A percentile compares a stretch with the other conserved stretches of the same genome.
Conservation (phyloP, 345 rosid species). For the Linum usitatissimum region DNA sequence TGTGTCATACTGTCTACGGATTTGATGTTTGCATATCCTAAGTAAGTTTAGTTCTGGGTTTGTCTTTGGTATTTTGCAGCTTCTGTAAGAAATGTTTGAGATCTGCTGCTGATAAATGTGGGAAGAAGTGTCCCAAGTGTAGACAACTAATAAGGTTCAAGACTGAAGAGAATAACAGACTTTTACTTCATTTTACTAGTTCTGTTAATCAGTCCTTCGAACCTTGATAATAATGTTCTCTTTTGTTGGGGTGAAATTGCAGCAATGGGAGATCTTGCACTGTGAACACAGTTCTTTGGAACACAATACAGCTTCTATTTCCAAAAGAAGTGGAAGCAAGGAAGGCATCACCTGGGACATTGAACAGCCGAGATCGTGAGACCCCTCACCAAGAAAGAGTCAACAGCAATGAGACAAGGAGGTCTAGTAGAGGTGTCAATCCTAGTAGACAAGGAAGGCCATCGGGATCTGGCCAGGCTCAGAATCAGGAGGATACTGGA, state of each 20-base stretch:
- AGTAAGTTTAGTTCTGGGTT: background rate
- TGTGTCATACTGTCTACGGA: background rate
- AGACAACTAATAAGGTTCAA: slow-evolving; percentile 77
- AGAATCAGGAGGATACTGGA: slow-evolving; percentile 1
- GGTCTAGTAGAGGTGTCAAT: slow-evolving; percentile 1
- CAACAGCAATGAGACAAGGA: slow-evolving; percentile 7
- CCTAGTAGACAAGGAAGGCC: slow-evolving; percentile 15
- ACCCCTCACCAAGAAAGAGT: slow-evolving; percentile 14
- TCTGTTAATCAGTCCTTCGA: background rate
- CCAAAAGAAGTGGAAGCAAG: slow-evolving; percentile 80
- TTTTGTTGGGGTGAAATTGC: slow-evolving; percentile 10
- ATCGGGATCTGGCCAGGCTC: background rate
- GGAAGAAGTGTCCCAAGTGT: slow-evolving; percentile 87
- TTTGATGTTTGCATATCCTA: background rate
- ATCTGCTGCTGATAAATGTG: slow-evolving; percentile 85
- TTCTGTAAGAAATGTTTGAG: slow-evolving; percentile 82
- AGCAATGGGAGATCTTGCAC: slow-evolving; percentile 85
- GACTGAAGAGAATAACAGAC: background rate
- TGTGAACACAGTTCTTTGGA: slow-evolving; percentile 90
- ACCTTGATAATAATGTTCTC: background rate
- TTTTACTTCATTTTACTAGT: background rate
- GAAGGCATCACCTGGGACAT: slow-evolving; percentile 29
- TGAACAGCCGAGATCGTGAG: slow-evolving; percentile 16
- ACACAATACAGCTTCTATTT: slow-evolving; percentile 88
- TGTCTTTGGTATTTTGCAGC: slow-evolving; percentile 22